phyloP scores from a whole-genome alignment of 2,329 filamentous ascomycete species.

The Cladosporium sphaerospermum region DNA sequence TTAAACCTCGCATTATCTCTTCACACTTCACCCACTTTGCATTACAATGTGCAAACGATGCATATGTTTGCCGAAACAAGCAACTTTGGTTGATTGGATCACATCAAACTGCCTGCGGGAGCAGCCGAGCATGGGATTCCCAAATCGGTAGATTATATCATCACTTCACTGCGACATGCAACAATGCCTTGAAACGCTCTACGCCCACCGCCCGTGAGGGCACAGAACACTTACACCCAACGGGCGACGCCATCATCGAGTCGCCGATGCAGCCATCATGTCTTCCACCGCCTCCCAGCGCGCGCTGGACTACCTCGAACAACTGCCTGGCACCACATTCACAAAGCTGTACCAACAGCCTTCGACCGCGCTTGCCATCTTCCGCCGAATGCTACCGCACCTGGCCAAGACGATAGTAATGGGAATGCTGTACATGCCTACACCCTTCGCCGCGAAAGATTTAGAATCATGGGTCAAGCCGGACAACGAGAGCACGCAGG shows the following conservation, averaged over 20 bases:
- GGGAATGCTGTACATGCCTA: constrained; percentile 85
- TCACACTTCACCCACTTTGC: too few relatives aligned
- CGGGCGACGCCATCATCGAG: background rate
- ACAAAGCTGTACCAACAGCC: constrained; percentile 91
- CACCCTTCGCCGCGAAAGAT: constrained; percentile 69
- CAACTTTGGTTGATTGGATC: too few relatives aligned
- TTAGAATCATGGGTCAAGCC: constrained; percentile 82
- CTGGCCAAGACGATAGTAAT: constrained; percentile 94
- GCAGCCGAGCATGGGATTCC: background rate
- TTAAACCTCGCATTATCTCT: too few relatives aligned
- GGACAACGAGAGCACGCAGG: constrained; percentile 35
- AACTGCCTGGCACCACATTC: constrained; percentile 82
- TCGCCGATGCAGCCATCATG: constrained; percentile 26
- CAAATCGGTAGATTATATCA: background rate
- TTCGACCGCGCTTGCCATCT: constrained; percentile 89
- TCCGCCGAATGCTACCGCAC: constrained; percentile 92
- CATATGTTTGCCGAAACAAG: too few relatives aligned
- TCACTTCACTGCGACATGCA: constrained; percentile 6
- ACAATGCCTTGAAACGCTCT: constrained; percentile 8
- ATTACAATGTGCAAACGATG: too few relatives aligned
- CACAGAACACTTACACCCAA: background rate
- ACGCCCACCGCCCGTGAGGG: constrained; percentile 4
- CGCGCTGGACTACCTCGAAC: constrained; percentile 85
- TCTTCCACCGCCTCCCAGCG: constrained; percentile 49
- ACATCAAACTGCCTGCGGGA: background rate